Conservation (phyloP, 345 rosid species). For the Gossypium bickii region DNA sequence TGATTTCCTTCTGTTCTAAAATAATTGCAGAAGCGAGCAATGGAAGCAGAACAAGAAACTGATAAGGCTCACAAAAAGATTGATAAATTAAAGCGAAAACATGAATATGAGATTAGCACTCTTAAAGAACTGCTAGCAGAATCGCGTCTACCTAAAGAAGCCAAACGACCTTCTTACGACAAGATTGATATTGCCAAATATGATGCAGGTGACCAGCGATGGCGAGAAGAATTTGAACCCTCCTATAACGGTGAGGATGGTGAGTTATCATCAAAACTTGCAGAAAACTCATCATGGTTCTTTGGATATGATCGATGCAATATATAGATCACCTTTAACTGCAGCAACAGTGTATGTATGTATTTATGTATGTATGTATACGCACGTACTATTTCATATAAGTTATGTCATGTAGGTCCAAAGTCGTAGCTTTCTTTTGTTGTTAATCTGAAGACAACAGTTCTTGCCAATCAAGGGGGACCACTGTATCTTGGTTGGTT, state of each 20-base stretch:
- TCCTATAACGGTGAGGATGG: conserved; percentile 43
- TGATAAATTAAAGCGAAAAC: conserved; percentile 44
- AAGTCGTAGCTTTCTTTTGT: not conserved
- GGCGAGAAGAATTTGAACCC: conserved; percentile 76
- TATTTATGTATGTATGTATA: conserved; percentile 12
- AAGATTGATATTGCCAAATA: conserved; percentile 39
- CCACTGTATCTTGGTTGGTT: not conserved
- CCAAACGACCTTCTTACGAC: conserved; percentile 27
- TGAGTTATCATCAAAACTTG: conserved; percentile 44
- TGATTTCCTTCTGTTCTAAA: not conserved
- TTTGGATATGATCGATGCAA: conserved; percentile 89
- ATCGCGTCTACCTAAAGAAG: conserved; percentile 48
- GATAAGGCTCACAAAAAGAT: conserved; percentile 47
- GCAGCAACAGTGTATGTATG: conserved; percentile 18
- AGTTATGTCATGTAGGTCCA: no score
- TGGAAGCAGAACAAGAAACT: conserved; percentile 37
- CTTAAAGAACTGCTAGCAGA: conserved; percentile 38
- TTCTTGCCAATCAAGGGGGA: not conserved
- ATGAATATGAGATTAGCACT: conserved; percentile 38
- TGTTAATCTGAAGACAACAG: conserved; percentile 9
- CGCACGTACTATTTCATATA: no score
- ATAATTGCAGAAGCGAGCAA: conserved; percentile 54
- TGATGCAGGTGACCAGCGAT: conserved; percentile 49
- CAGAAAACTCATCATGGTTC: conserved; percentile 78
- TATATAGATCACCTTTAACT: conserved; percentile 35